A percentile compares a stretch with the other conserved stretches of the same genome.
Evolutionary conservation across 345 rosid genomes (phyloP).

Genomic region (Eucalyptus virginea): DNA sequence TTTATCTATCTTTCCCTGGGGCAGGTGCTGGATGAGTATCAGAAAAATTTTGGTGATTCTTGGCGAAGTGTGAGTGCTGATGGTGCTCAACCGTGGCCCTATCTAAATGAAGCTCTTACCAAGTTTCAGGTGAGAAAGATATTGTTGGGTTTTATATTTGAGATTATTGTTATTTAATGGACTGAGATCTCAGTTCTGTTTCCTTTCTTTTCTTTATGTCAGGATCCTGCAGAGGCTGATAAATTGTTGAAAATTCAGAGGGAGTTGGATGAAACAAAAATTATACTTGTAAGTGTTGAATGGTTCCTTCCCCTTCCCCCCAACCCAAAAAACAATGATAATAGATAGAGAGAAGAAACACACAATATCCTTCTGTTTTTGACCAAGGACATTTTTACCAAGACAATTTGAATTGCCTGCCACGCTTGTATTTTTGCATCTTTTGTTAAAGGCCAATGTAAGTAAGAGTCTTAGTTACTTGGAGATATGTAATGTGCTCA

Average conservation of each 20-base stretch:
- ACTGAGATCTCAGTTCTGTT: neutral
- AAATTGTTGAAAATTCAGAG: conserved; percentile 93
- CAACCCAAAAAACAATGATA: neutral
- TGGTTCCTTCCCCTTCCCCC: neutral
- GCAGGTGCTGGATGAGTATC: conserved; percentile 90
- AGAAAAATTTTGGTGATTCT: conserved; percentile 80
- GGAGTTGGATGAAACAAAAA: conserved; percentile 97
- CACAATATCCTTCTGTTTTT: neutral
- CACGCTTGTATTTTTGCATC: neutral
- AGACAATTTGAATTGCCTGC: neutral
- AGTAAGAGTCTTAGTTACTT: neutral
- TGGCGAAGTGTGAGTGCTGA: conserved; percentile 68
- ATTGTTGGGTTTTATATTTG: neutral
- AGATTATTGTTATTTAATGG: neutral
- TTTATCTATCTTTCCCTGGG: neutral
- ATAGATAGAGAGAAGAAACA: neutral
- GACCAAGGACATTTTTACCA: neutral
- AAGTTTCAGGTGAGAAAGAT: conserved; percentile 59
- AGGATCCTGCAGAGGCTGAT: conserved; percentile 99
- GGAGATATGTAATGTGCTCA: neutral
- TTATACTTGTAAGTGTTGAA: conserved; percentile 69
- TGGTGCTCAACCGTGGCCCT: conserved; percentile 68
- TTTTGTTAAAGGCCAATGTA: neutral
- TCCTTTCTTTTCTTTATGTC: neutral
- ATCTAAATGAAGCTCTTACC: conserved; percentile 58